phyloP scores from a whole-genome alignment of 2,329 filamentous ascomycete species.

The Exserohilum turcica region DNA sequence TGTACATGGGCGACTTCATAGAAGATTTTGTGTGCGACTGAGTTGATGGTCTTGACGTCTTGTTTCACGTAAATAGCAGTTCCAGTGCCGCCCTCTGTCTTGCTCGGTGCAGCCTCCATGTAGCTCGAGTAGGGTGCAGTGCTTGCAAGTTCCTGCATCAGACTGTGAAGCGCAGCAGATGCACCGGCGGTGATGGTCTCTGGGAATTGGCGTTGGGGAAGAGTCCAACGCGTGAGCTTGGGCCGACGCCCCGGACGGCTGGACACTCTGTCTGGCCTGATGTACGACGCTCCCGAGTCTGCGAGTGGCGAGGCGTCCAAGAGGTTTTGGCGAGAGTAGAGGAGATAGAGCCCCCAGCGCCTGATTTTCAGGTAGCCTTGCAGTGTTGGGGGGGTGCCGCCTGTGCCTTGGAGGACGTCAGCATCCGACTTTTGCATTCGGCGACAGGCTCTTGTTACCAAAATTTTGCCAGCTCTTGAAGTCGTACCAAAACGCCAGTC shows the following conservation, averaged over 20 bases:
- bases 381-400: slow-evolving; percentile 39
- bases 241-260: slow-evolving; percentile 27
- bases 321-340: slow-evolving; percentile 34
- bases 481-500: slow-evolving; percentile 27
- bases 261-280: slow-evolving; percentile 28
- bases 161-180: slow-evolving; percentile 18
- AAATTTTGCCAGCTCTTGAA: slow-evolving; percentile 33
- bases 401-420: slow-evolving; percentile 31
- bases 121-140: slow-evolving; percentile 24
- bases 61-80: slow-evolving; percentile 38
- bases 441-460: slow-evolving; percentile 8
- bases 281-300: slow-evolving; percentile 30
- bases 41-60: slow-evolving; percentile 33
- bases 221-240: slow-evolving; percentile 34
- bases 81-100: slow-evolving; percentile 42
- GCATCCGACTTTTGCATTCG: background rate
- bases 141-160: slow-evolving; percentile 32
- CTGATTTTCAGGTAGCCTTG: slow-evolving; percentile 39
- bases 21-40: slow-evolving; percentile 37
- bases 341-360: slow-evolving; percentile 35
- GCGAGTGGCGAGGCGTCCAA: slow-evolving; percentile 32
- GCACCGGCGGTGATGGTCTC: slow-evolving; percentile 30
- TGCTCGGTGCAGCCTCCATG: slow-evolving; percentile 29
- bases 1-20: slow-evolving; percentile 66
- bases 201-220: slow-evolving; percentile 37